Conservation (phyloP, 2,329 filamentous ascomycete genomes). For the Aphanocladium album region DNA sequence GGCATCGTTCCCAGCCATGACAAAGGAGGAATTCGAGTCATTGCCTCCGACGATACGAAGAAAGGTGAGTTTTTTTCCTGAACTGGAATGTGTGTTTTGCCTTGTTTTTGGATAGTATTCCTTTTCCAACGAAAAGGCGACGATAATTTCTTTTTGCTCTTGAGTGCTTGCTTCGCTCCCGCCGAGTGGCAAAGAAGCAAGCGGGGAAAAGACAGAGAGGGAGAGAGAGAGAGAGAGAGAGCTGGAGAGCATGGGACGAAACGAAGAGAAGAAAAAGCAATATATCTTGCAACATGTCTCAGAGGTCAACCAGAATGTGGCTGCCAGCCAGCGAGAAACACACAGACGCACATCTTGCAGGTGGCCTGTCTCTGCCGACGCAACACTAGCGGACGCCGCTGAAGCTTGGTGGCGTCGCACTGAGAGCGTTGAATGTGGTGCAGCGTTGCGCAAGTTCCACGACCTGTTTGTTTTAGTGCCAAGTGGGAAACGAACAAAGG, state of each 20-base stretch:
- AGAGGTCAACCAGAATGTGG: not conserved
- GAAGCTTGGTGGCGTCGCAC: not conserved
- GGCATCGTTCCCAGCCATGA: conserved; percentile 9
- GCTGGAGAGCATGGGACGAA: not conserved
- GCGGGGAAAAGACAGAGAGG: not conserved
- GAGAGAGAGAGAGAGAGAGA: not conserved
- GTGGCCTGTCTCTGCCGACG: not conserved
- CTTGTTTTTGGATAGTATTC: not conserved
- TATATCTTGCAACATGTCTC: not conserved
- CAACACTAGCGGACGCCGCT: not conserved
- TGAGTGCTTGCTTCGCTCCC: not conserved
- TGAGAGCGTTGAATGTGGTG: not conserved
- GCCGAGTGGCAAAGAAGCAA: not conserved
- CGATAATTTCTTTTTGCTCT: not conserved
- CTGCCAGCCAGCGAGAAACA: not conserved
- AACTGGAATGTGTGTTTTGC: not conserved
- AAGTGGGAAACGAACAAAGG: not conserved
- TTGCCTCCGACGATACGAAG: conserved; percentile 18
- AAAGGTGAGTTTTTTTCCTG: conserved; percentile 15
- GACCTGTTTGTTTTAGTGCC: not conserved
- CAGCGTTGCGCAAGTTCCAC: not conserved
- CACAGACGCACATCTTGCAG: conserved; percentile 9
- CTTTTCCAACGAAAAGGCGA: not conserved
- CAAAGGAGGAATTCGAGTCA: conserved; percentile 16
- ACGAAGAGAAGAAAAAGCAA: not conserved